Evolutionary conservation across 495 filamentous ascomycete genomes (phyloP).

Genomic region (Terfezia claveryi): DNA sequence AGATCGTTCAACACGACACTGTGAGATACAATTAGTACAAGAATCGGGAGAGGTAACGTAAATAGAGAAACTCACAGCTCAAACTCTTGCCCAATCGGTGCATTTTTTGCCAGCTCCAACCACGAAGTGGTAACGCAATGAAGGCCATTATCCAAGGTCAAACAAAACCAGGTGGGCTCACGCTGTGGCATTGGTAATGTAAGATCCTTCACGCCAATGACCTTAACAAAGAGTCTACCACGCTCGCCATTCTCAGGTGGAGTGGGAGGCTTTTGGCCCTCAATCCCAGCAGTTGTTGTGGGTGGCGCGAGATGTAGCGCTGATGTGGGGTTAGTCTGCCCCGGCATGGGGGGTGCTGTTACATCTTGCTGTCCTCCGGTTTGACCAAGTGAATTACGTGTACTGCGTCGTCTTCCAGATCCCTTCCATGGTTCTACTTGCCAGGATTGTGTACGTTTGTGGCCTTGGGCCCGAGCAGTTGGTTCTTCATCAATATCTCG

Average conservation of each 20-base stretch:
- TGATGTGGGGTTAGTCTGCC: constrained; percentile 34
- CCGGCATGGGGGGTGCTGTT: constrained; percentile 61
- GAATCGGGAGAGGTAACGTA: constrained; percentile 1
- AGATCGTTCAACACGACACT: constrained; percentile 77
- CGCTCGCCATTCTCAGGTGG: constrained; percentile 55
- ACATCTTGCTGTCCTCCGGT: constrained; percentile 37
- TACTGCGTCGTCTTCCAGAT: constrained; percentile 43
- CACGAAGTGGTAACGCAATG: constrained; percentile 94
- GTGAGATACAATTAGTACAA: neutral
- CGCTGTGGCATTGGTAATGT: constrained; percentile 78
- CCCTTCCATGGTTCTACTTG: constrained; percentile 93
- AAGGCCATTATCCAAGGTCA: constrained; percentile 89
- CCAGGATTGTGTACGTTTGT: constrained; percentile 65
- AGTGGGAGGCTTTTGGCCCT: constrained; percentile 9
- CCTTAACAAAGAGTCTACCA: constrained; percentile 90
- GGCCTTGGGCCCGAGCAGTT: constrained; percentile 46
- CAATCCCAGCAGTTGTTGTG: neutral
- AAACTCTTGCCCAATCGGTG: constrained; percentile 94
- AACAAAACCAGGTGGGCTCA: constrained; percentile 82
- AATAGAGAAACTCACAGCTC: constrained; percentile 33
- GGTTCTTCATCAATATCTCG: constrained; percentile 34
- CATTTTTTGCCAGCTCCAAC: constrained; percentile 77
- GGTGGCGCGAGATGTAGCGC: neutral
- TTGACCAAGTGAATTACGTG: constrained; percentile 27
- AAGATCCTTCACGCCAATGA: constrained; percentile 85